A percentile compares a stretch with the other conserved stretches of the same genome.
phyloP scores from a whole-genome alignment of 1,139 yeast genomes.

The Saccharomyces hybrid region DNA sequence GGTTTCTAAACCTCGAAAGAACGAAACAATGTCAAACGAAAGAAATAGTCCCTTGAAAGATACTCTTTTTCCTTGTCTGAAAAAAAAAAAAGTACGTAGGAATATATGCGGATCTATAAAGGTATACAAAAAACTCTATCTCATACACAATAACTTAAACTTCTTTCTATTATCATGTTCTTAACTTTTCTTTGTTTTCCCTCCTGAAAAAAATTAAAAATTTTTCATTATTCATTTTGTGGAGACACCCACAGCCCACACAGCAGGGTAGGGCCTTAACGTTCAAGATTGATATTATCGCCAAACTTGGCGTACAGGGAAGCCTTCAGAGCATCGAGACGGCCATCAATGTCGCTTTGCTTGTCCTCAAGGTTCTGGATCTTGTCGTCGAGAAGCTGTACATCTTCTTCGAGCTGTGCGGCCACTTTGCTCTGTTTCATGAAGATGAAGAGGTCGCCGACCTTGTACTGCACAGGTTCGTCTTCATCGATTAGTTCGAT shows the following conservation, averaged over 20 bases:
- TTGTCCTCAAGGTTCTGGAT: constrained; percentile 42
- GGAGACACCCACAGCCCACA: constrained; percentile 1
- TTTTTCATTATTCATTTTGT: neutral
- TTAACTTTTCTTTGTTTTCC: neutral
- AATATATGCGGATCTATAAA: neutral
- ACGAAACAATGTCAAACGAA: neutral
- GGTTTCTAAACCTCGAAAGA: neutral
- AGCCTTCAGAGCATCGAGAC: constrained; percentile 55
- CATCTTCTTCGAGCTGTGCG: constrained; percentile 55
- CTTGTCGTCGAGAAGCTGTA: constrained; percentile 42
- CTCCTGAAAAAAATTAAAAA: neutral
- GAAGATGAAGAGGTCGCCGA: constrained; percentile 67
- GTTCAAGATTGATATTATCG: constrained; percentile 75
- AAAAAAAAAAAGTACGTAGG: neutral
- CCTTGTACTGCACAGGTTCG: constrained; percentile 51
- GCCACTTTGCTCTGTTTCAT: constrained; percentile 60
- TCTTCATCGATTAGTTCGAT: constrained; percentile 75
- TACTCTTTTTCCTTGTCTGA: neutral
- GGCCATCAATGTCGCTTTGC: constrained; percentile 46
- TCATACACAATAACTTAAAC: constrained; percentile 1
- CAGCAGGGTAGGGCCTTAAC: constrained; percentile 18
- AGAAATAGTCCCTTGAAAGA: neutral
- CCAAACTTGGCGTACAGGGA: constrained; percentile 87
- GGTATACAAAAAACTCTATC: neutral
- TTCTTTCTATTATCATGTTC: neutral